Base-by-base conservation (phyloP, 192 early-diverging fungal species). In the Coemansia sp. region DNA sequence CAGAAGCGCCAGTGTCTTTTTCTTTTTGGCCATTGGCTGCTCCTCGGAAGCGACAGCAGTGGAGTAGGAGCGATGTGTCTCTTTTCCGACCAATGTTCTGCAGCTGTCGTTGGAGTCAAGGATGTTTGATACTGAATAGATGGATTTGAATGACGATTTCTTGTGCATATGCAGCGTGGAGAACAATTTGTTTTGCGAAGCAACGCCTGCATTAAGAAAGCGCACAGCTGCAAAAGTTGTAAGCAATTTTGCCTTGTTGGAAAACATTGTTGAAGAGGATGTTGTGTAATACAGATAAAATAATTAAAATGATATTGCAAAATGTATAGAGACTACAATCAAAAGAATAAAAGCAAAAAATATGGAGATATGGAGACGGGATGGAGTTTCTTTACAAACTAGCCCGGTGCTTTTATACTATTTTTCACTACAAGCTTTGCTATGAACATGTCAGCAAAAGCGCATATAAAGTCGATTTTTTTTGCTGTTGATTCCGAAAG, bases 1-100 rank as follows among this genome's bases (percentile, higher is more conserved):
- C 52, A 85, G 59, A 25, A 84, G 67, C 34, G 79, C 77, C 38
- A 84, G 61, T 20, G 72, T 81, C 61, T 83, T 76, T 38, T 77
- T 74, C 32, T 56, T 56, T 20, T 49, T 34, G 10, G 33, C 5
- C 17, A 29, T 16, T 1, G 42, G 42, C 12, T 45, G 42, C 42
- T 45, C 42, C 14, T 8, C 14, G 0, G 42, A 45, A 45, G 52
- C 5, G 3, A 55, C 2, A 16, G 14, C 8, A 3, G 52, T 55
- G 10, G 52, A 25, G 28, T 55, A 55, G 52, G 10, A 12, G 29
- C 52, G 52, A 7, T 25, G 52, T 4, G 8, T 1, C 4, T 31
- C 7, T 29, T 55, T 25, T 25, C 3, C 20, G 11, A 7, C 29
- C 12, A 16, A 5, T 3, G 11, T 4, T 8, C 14, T 45, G 42